A percentile compares a stretch with the other conserved stretches of the same genome.
phyloP scores from a whole-genome alignment of 371 early-diverging fungal genomes.

The Cokeromyces recurvatus region DNA sequence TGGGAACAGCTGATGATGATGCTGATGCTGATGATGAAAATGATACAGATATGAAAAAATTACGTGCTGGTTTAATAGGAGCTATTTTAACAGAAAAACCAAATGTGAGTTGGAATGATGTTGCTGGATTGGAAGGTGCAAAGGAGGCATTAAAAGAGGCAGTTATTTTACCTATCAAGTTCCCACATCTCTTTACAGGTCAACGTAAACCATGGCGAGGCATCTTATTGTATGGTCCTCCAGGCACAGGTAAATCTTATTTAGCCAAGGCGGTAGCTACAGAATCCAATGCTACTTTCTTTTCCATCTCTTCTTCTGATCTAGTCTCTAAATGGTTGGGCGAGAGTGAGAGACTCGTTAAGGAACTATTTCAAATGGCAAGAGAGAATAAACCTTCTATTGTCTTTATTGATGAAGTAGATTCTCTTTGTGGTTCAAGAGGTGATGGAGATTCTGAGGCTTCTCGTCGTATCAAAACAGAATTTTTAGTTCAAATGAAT shows the following conservation, averaged over 20 bases:
- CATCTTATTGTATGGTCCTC: constrained; percentile 96
- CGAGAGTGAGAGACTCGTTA: constrained; percentile 89
- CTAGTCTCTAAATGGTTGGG: constrained; percentile 98
- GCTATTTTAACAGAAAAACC: constrained; percentile 94
- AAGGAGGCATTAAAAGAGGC: constrained; percentile 99
- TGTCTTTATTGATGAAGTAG: constrained; percentile 98
- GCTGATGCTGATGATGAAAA: constrained; percentile 61
- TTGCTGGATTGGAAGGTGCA: constrained; percentile 97
- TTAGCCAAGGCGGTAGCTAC: constrained; percentile 98
- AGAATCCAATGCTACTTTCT: constrained; percentile 94
- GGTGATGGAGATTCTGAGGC: constrained; percentile 97
- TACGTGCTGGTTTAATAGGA: constrained; percentile 75
- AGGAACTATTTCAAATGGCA: constrained; percentile 93
- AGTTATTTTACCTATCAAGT: constrained; percentile 96
- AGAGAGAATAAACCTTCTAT: constrained; percentile 90
- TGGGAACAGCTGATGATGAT: too few relatives aligned
- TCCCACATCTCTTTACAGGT: constrained; percentile 93
- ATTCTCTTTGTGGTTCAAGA: constrained; percentile 90
- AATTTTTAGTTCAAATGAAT: constrained; percentile 97
- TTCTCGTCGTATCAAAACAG: constrained; percentile 85
- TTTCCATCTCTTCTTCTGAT: constrained; percentile 93
- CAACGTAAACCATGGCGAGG: constrained; percentile 97
- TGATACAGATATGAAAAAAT: constrained; percentile 90
- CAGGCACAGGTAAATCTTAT: too few relatives aligned
- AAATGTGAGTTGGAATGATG: constrained; percentile 94